Evolutionary conservation across 2,329 filamentous ascomycete genomes (phyloP).

Genomic region (Aspergillus sp.): DNA sequence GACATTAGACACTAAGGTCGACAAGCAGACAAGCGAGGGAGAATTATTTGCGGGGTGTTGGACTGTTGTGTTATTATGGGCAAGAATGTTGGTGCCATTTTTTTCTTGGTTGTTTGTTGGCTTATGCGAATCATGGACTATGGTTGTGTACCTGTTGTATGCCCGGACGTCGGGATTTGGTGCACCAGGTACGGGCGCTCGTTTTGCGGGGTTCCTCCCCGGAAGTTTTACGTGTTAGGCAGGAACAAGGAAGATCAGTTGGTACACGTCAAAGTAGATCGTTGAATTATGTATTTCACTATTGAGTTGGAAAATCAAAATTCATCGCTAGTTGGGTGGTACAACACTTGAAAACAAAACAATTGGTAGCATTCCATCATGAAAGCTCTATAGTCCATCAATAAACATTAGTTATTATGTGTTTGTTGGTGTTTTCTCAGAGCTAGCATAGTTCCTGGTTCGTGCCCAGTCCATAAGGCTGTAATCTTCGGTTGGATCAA

Average conservation of each 20-base stretch:
- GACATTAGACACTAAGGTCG: no score
- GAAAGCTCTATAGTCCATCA: neutral
- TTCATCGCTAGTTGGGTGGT: neutral
- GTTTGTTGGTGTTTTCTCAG: neutral
- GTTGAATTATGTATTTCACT: neutral
- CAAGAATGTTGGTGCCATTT: no score
- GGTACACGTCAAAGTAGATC: neutral
- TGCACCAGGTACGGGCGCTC: neutral
- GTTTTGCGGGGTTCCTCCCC: neutral
- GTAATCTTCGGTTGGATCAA: neutral
- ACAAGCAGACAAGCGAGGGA: no score
- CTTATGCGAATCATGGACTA: neutral
- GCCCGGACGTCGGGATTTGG: neutral
- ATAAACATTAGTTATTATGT: conserved; percentile 3
- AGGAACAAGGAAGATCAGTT: neutral
- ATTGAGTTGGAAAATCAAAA: neutral
- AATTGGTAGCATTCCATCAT: neutral
- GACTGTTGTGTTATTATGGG: no score
- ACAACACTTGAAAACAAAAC: neutral
- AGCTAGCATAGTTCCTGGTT: neutral
- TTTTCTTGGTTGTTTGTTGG: no score
- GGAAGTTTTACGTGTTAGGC: neutral
- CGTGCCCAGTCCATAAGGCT: neutral
- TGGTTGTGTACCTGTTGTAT: no score
- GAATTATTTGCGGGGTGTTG: no score